Conservation (phyloP, 257 asterid genomes). For the Solanum chmielewskii region DNA sequence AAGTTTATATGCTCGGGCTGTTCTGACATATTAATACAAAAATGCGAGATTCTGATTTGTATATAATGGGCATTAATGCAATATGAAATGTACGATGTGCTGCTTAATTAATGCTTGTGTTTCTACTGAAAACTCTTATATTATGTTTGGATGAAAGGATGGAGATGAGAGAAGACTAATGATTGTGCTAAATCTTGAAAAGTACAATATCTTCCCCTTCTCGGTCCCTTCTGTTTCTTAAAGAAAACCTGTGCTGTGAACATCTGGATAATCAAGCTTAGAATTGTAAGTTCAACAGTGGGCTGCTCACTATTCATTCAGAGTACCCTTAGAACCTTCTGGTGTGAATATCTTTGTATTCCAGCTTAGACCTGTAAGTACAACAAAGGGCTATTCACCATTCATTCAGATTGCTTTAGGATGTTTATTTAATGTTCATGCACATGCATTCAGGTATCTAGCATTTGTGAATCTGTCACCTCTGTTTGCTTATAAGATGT, state of each 20-base stretch:
- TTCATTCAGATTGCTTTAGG: neutral
- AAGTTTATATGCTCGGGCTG: neutral
- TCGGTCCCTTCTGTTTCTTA: neutral
- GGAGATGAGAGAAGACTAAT: neutral
- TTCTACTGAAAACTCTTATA: neutral
- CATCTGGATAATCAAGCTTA: neutral
- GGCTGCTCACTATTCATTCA: neutral
- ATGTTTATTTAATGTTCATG: neutral
- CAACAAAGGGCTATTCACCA: neutral
- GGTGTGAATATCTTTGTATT: neutral
- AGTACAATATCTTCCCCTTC: neutral
- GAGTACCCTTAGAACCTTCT: neutral
- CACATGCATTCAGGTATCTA: neutral
- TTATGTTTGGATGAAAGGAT: neutral
- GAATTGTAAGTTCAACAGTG: neutral
- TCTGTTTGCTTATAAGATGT: neutral
- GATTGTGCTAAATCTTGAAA: neutral
- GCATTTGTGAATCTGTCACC: neutral
- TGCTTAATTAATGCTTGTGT: neutral
- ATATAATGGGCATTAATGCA: neutral
- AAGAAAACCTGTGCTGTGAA: neutral
- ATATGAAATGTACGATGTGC: neutral
- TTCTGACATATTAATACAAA: neutral
- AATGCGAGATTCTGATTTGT: neutral
- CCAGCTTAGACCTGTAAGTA: neutral